These are phyloP conservation scores for Camellia sinensis DNA, from an alignment of 148 eudicot species.

Conservation along the genomic window DNA sequence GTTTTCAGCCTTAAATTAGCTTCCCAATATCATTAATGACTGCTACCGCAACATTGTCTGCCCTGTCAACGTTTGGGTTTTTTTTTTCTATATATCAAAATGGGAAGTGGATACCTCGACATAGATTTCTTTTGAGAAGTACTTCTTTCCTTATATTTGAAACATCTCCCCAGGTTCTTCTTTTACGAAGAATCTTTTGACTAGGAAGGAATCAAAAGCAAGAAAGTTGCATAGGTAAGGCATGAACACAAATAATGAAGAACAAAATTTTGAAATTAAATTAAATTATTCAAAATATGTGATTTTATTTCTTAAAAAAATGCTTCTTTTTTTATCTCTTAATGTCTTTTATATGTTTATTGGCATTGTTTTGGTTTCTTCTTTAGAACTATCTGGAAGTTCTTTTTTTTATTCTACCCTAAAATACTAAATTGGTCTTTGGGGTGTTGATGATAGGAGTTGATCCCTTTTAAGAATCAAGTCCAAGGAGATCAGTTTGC, in stretches of 20 bases:
- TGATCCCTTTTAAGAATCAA: not conserved
- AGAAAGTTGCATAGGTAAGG: not conserved
- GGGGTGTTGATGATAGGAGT: not conserved
- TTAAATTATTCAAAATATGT: too few species aligned
- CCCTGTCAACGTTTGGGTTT: not conserved
- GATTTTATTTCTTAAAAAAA: not conserved
- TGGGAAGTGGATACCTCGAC: not conserved
- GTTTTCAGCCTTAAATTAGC: not conserved
- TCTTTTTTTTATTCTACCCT: not conserved
- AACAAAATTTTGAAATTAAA: too few species aligned
- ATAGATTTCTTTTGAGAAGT: not conserved
- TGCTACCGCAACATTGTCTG: not conserved
- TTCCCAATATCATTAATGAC: not conserved
- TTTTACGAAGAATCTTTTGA: not conserved
- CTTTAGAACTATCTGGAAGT: not conserved
- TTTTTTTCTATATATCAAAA: not conserved
- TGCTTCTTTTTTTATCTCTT: not conserved
- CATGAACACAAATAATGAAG: not conserved
- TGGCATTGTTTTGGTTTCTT: not conserved
- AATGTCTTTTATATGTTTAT: too few species aligned
- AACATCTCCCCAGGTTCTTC: not conserved
- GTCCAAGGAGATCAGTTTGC: not conserved
- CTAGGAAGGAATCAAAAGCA: not conserved
- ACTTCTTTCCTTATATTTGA: not conserved
- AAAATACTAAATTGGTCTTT: not conserved